Percentiles rank a stretch among this genome's conserved stretches.
These are phyloP conservation scores for Cronartium ribicola DNA, from an alignment of 1,284 basidiomycete species.

Conservation along the genomic window DNA sequence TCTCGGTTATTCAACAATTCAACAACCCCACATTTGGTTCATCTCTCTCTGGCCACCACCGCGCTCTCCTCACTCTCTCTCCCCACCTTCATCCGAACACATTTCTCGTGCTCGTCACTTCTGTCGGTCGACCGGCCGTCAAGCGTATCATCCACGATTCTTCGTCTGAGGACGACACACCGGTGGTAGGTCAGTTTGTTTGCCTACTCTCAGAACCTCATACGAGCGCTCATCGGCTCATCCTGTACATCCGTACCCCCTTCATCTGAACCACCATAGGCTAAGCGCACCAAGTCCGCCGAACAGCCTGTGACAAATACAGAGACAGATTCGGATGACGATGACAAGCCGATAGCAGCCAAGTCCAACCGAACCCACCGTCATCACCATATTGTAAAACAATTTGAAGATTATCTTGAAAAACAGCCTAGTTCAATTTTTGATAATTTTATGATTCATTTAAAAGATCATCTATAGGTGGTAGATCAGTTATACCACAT, in stretches of 20 bases:
- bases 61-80: no score
- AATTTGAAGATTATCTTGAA: background rate
- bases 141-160: no score
- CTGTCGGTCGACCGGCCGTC: no score
- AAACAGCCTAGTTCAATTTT: background rate
- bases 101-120: no score
- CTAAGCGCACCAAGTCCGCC: background rate
- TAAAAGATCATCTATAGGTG: background rate
- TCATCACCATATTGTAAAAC: background rate
- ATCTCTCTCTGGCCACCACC: no score
- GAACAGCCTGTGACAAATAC: background rate
- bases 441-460: background rate
- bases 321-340: conserved; percentile 3
- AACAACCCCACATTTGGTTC: no score
- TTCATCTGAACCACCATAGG: background rate
- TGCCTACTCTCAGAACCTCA: background rate
- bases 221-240: conserved; percentile 3
- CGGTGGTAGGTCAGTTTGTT: background rate
- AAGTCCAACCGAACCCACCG: conserved; percentile 7
- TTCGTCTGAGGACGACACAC: no score
- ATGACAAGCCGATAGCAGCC: conserved; percentile 17
- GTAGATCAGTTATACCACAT: background rate
- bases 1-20: no score
- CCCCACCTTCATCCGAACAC: no score
- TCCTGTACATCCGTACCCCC: background rate